These are phyloP conservation scores for Citeromyces matritensis DNA, from an alignment of 805 yeast species.

Conservation along the genomic window DNA sequence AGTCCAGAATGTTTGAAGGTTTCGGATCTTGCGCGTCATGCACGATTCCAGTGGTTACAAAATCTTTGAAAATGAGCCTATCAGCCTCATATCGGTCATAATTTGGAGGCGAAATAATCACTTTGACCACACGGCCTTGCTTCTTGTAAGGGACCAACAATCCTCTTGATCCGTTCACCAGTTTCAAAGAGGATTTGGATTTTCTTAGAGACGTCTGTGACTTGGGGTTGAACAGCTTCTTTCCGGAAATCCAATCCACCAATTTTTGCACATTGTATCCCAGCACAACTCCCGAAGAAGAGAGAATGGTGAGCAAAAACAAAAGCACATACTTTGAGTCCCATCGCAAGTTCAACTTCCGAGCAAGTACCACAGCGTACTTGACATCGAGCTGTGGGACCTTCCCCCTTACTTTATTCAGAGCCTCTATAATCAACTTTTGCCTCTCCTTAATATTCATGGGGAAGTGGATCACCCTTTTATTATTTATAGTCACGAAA, in stretches of 20 bases:
- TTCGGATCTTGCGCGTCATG: conserved; percentile 6
- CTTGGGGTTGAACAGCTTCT: conserved; percentile 2
- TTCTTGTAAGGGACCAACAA: conserved; percentile 33
- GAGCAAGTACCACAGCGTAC: too few relatives aligned
- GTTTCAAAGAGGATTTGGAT: conserved; percentile 21
- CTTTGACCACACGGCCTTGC: conserved; percentile 16
- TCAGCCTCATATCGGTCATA: conserved; percentile 39
- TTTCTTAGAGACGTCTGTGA: conserved; percentile 6
- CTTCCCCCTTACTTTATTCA: conserved; percentile 61
- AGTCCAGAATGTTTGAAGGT: conserved; percentile 20
- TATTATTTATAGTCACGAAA: too few relatives aligned
- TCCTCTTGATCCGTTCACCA: conserved; percentile 27
- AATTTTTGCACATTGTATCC: conserved; percentile 12
- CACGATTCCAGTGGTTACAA: conserved; percentile 13
- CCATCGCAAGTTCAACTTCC: conserved; percentile 1
- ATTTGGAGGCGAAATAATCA: conserved; percentile 30
- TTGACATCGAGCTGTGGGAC: conserved; percentile 54
- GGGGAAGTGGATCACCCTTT: too few relatives aligned
- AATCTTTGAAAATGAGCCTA: conserved; percentile 34
- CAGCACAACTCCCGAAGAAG: conserved; percentile 9
- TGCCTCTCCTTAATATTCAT: too few relatives aligned
- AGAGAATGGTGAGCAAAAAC: conserved; percentile 12
- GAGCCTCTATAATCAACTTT: conserved; percentile 49
- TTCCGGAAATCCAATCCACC: conserved; percentile 3
- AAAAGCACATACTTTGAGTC: conserved; percentile 16